A percentile compares a stretch with the other conserved stretches of the same genome.
Evolutionary conservation across 2,329 filamentous ascomycete species (phyloP).

Genomic region (Trichoderma hamatum): DNA sequence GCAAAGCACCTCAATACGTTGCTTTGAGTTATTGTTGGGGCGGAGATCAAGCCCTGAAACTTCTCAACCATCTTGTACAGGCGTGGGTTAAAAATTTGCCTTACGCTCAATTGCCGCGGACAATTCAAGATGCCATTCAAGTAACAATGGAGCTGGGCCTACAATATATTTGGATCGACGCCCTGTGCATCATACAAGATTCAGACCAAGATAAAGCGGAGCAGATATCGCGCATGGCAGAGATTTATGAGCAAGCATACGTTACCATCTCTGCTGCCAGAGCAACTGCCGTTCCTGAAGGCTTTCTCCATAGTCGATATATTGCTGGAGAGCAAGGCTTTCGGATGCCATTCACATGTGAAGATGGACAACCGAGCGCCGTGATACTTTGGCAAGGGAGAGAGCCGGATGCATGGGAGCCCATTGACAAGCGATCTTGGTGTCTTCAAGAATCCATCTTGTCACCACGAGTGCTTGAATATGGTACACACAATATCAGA

Average conservation of each 20-base stretch:
- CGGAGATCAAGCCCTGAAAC: slow-evolving; percentile 2
- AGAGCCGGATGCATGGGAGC: slow-evolving; percentile 11
- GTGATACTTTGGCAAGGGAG: slow-evolving; percentile 10
- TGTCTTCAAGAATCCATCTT: slow-evolving; percentile 18
- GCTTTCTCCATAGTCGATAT: slow-evolving; percentile 13
- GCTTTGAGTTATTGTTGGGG: slow-evolving; percentile 16
- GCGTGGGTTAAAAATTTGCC: not conserved
- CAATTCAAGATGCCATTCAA: not conserved
- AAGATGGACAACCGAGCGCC: not conserved
- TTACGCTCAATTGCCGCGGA: not conserved
- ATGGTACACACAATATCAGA: slow-evolving; percentile 5
- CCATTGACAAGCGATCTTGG: slow-evolving; percentile 13
- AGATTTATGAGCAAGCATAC: slow-evolving; percentile 4
- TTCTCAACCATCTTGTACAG: not conserved
- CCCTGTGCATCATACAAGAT: slow-evolving; percentile 15
- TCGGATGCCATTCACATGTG: slow-evolving; percentile 5
- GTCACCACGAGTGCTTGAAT: slow-evolving; percentile 13
- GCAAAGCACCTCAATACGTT: not conserved
- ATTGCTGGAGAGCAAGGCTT: not conserved
- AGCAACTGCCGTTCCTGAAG: not conserved
- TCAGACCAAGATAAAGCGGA: slow-evolving; percentile 14
- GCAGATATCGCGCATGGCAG: slow-evolving; percentile 10
- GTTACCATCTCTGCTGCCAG: slow-evolving; percentile 3
- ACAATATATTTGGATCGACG: slow-evolving; percentile 13
- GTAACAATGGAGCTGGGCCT: not conserved